These are phyloP conservation scores for Bryoglossum gracile DNA, from an alignment of 495 filamentous ascomycete genomes.

Conservation along the genomic window DNA sequence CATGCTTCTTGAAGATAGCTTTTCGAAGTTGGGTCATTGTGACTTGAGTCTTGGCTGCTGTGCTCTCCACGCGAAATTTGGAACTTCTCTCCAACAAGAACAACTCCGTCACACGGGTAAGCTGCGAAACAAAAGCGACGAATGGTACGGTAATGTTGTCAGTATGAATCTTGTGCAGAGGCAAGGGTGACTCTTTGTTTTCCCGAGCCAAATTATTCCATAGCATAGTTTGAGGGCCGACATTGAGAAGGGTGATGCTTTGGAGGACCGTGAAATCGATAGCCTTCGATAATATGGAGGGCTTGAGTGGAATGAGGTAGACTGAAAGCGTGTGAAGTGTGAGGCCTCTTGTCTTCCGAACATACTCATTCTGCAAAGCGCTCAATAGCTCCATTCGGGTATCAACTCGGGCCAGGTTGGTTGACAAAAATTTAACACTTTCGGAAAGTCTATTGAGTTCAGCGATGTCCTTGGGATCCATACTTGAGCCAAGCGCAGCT, in stretches of 20 bases:
- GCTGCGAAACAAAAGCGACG: constrained; percentile 40
- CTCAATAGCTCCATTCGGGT: not conserved
- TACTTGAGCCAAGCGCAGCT: not conserved
- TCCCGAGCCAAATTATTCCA: constrained; percentile 47
- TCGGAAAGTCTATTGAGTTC: constrained; percentile 3
- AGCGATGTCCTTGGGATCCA: not conserved
- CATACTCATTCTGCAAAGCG: constrained; percentile 39
- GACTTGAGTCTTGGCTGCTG: constrained; percentile 36
- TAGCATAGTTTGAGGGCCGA: constrained; percentile 49
- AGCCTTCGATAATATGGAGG: constrained; percentile 41
- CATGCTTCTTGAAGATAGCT: constrained; percentile 42
- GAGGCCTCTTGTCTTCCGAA: constrained; percentile 46
- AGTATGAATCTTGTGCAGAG: constrained; percentile 49
- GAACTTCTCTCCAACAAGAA: constrained; percentile 47
- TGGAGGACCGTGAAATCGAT: constrained; percentile 46
- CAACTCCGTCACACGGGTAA: constrained; percentile 46
- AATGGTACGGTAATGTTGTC: constrained; percentile 51
- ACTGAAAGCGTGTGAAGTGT: constrained; percentile 44
- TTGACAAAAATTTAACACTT: not conserved
- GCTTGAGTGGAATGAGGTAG: constrained; percentile 49
- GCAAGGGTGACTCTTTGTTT: constrained; percentile 40
- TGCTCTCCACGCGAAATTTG: constrained; percentile 42
- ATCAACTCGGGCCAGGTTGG: constrained; percentile 8
- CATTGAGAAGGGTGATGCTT: constrained; percentile 51
- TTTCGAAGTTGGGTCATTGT: constrained; percentile 47